Conservation (phyloP, 306 rosid genomes). For the Echinosophora koreensis region DNA sequence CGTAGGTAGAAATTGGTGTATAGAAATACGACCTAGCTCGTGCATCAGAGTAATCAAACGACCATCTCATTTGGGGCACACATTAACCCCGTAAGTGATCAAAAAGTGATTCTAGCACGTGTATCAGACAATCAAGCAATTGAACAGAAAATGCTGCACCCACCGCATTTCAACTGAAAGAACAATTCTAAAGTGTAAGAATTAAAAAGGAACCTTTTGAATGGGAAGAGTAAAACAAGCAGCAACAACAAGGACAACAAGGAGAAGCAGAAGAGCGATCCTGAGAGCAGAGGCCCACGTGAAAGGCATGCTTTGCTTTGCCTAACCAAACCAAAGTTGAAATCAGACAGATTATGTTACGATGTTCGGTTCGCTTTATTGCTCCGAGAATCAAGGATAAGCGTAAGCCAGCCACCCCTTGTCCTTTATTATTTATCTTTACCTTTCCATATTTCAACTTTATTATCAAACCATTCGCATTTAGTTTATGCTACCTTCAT, state of each 20-base stretch:
- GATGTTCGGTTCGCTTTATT: background rate
- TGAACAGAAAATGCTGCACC: slow-evolving; percentile 3
- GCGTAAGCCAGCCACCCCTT: slow-evolving; percentile 59
- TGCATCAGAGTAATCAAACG: background rate
- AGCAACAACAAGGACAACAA: slow-evolving; percentile 55
- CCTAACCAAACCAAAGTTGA: too few species aligned
- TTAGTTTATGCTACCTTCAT: background rate
- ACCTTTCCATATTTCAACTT: slow-evolving; percentile 58
- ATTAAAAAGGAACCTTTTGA: slow-evolving; percentile 64
- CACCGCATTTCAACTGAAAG: slow-evolving; percentile 23
- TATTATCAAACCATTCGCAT: background rate
- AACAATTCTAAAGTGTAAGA: background rate
- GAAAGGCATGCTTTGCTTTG: slow-evolving; percentile 54
- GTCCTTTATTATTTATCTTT: too few species aligned
- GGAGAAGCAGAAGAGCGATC: slow-evolving; percentile 63
- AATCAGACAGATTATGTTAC: too few species aligned
- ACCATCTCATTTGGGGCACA: background rate
- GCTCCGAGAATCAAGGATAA: slow-evolving; percentile 49
- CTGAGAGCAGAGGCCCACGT: slow-evolving; percentile 63
- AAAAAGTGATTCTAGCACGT: background rate
- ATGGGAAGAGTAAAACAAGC: slow-evolving; percentile 80
- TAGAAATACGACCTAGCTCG: background rate
- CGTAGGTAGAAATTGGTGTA: slow-evolving; percentile 3
- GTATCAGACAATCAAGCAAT: background rate
- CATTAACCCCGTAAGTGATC: background rate